Evolutionary conservation across 306 rosid species (phyloP), one percentile per base, ranked within the genome.

Genomic region (Prunus mira): DNA sequence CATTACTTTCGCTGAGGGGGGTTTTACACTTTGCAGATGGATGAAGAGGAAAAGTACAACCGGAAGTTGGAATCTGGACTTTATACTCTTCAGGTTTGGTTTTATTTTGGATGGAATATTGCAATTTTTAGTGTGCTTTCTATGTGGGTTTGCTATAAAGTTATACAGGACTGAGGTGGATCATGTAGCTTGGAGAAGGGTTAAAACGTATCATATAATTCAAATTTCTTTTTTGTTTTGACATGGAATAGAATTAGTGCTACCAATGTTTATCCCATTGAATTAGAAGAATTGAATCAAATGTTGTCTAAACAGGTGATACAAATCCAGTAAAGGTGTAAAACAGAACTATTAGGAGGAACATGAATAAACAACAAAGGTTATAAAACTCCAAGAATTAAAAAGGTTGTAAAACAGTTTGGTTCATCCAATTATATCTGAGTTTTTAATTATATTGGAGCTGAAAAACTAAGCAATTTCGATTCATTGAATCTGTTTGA

Each of bases 61-160:
- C 91, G 93, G 46, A 94, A 86, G 77, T 87, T 94, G 73, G 98
- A 94, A 80, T 86, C 98, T 83, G 97, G 98, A 74, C 98, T 94
- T 78, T 94, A 91, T 79, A 94, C 97, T 45, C 95, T 94, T 78
- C 98, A 94, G 95, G 98, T 87, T 74, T 80, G 84, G 18, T 77
- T 64, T 76, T 77, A 18, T 11, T 28, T 9, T 11, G 47, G 60
- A 60, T 60, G 65, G 9, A 24, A 5, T 54, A 19, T 1, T 60
- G 65, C 19, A 60, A 12, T 60, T 60, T 60, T 60, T 4, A 24
- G 65, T 17, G 8, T 60, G 17, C 32, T n/a, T 60, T 5, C 0
- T 5, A 60, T 27, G 5, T 60, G 65, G 38, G 32, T 25, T 60
- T 60, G 38, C 38, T 5, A 24, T 60, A 5, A 60, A 25, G 65